Percentiles rank a stretch among this genome's conserved stretches.
Conservation (phyloP, 345 rosid species). For the Dipteronia dyeriana region DNA sequence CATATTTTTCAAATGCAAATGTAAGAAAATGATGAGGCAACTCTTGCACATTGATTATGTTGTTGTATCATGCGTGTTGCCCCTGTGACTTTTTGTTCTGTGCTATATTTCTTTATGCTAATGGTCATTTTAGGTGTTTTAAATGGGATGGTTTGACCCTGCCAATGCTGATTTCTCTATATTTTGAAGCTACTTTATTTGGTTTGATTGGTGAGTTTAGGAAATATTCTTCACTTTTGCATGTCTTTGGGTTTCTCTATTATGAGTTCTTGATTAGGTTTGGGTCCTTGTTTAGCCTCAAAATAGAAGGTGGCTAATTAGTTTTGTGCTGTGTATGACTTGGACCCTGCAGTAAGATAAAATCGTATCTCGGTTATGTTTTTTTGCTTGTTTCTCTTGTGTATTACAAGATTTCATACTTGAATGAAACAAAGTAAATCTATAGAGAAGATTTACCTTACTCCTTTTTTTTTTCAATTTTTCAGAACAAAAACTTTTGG, state of each 20-base stretch:
- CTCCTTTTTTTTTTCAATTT: slow-evolving; percentile 17
- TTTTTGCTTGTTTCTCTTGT: slow-evolving; percentile 7
- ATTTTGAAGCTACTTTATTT: no score
- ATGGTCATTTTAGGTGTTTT: no score
- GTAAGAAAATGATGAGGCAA: slow-evolving; percentile 9
- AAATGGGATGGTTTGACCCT: no score
- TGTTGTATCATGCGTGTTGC: not conserved
- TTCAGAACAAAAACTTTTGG: slow-evolving; percentile 62
- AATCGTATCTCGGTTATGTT: not conserved
- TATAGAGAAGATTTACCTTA: not conserved
- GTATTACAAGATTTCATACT: slow-evolving; percentile 3
- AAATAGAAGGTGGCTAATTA: not conserved
- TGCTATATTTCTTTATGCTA: not conserved
- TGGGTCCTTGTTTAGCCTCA: not conserved
- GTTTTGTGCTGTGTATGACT: slow-evolving; percentile 3
- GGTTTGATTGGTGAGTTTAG: not conserved
- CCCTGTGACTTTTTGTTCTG: not conserved
- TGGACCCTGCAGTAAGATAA: slow-evolving; percentile 4
- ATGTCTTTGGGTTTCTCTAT: not conserved
- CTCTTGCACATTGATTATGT: not conserved
- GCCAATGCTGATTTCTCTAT: no score
- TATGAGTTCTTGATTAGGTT: not conserved
- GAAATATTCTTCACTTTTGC: not conserved
- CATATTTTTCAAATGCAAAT: not conserved
- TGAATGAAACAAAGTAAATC: not conserved